Percentiles rank a stretch among this genome's conserved stretches.
These are phyloP conservation scores for Candida cerambycidarum DNA, from an alignment of 805 yeast genomes.

Conservation along the genomic window DNA sequence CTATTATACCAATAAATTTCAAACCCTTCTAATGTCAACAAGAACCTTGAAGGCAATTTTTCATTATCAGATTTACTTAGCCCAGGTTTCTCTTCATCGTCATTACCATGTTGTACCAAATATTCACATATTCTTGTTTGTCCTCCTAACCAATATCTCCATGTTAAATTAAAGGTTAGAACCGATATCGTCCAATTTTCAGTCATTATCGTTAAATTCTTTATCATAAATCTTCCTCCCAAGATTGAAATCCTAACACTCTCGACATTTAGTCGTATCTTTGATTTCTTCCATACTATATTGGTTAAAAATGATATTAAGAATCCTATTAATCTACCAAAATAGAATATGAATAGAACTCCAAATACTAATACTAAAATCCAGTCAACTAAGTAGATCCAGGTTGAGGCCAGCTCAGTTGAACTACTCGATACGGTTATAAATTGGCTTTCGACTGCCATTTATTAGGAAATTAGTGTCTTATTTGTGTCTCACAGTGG, in stretches of 20 bases:
- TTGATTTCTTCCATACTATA: slow-evolving; percentile 62
- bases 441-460: slow-evolving; percentile 28
- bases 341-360: slow-evolving; percentile 68
- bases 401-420: slow-evolving; percentile 26
- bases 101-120: slow-evolving; percentile 19
- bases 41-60: slow-evolving; percentile 54
- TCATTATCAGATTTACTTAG: slow-evolving; percentile 35
- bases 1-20: slow-evolving; percentile 85
- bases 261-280: slow-evolving; percentile 63
- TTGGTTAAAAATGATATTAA: slow-evolving; percentile 51
- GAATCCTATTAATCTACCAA: slow-evolving; percentile 70
- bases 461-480: slow-evolving; percentile 7
- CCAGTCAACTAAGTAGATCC: slow-evolving; percentile 88
- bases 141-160: slow-evolving; percentile 83
- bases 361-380: slow-evolving; percentile 61
- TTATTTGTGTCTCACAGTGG: neutral
- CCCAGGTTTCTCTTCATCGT: slow-evolving; percentile 12
- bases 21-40: slow-evolving; percentile 66
- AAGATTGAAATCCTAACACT: slow-evolving; percentile 74
- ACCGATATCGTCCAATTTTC: slow-evolving; percentile 69
- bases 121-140: slow-evolving; percentile 41
- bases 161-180: slow-evolving; percentile 72
- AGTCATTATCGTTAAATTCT: slow-evolving; percentile 72
- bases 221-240: slow-evolving; percentile 80
- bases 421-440: slow-evolving; percentile 25